Evolutionary conservation across 1,139 yeast genomes (phyloP), one percentile per base, ranked within the genome.

Genomic region (Starmera stellimalicola): DNA sequence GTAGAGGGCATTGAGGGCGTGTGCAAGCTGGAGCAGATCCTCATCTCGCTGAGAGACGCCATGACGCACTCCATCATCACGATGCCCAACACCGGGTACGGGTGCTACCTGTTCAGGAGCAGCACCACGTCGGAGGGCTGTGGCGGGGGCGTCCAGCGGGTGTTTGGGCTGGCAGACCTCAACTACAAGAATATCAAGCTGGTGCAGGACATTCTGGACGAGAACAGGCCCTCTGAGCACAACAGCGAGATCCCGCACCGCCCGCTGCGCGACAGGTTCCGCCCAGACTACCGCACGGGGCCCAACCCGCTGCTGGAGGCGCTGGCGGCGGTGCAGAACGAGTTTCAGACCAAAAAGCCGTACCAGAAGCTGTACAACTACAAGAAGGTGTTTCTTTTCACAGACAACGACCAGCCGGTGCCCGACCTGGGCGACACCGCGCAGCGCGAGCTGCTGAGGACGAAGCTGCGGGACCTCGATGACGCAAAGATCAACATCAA

Each of bases 61-160:
- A 68, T 77, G 62, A 60, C 73, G 5, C 77, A 73, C 29, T 57
- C 78, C 38, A 68, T 76, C 2, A 73, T 76, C 27, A 65, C 78
- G 0, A 53, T 70, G 36, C 80, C 82, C 3, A 64, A 63, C 37
- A 73, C 85, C 0, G 87, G 85, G 0, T 59, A 79, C 24, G 88
- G 87, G 0, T 66, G 80, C 31, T 78, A 73, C 46, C 52, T 80
- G 18, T 74, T 73, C 54, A 73, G 77, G 45, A 63, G 76, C 41
- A 26, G 35, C 1, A 37, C 18, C 5, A 43, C 48, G 11, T 42
- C 50, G n/a, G 32, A 42, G 5, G 52, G 46, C 4, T 36, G 51
- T 3, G 44, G 50, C 7, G 29, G 40, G 19, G 63, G 66, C 2
- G 52, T 67, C 2, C 54, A 52, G 34, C 55, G 54, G 27, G 38